phyloP scores from a whole-genome alignment of 345 rosid species.

The Diplotaxis tenuifolia region DNA sequence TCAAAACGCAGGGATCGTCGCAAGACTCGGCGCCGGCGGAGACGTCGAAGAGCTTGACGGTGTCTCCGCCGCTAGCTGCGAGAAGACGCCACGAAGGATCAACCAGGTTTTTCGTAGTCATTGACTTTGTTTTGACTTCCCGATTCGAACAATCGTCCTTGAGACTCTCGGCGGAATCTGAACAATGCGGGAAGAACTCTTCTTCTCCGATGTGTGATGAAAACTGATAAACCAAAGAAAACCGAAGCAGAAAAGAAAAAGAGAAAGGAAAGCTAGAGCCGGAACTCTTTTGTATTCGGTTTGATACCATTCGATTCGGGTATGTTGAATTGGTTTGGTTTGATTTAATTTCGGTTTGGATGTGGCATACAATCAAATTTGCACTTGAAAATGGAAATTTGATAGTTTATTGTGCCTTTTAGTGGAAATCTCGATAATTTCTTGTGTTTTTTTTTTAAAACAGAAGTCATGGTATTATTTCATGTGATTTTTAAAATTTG shows the following conservation, averaged over 20 bases:
- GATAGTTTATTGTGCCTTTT: too few relatives aligned
- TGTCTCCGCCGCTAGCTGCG: conserved; percentile 77
- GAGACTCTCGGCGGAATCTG: background rate
- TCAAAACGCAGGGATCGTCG: conserved; percentile 74
- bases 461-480: too few relatives aligned
- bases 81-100: conserved; percentile 62
- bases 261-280: background rate
- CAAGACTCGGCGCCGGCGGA: conserved; percentile 47
- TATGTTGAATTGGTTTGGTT: background rate
- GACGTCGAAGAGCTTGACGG: conserved; percentile 80
- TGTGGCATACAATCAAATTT: background rate
- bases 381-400: too few relatives aligned
- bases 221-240: background rate
- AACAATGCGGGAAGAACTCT: conserved; percentile 10
- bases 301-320: background rate
- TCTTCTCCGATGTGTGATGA: background rate
- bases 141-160: background rate
- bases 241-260: background rate
- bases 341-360: background rate
- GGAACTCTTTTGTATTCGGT: background rate
- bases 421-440: too few relatives aligned
- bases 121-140: conserved; percentile 5
- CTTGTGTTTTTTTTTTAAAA: too few relatives aligned
- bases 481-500: too few relatives aligned
- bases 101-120: conserved; percentile 44